Evolutionary conservation across 192 early-diverging fungal genomes (phyloP).

Genomic region (Powellomyces hirtus): DNA sequence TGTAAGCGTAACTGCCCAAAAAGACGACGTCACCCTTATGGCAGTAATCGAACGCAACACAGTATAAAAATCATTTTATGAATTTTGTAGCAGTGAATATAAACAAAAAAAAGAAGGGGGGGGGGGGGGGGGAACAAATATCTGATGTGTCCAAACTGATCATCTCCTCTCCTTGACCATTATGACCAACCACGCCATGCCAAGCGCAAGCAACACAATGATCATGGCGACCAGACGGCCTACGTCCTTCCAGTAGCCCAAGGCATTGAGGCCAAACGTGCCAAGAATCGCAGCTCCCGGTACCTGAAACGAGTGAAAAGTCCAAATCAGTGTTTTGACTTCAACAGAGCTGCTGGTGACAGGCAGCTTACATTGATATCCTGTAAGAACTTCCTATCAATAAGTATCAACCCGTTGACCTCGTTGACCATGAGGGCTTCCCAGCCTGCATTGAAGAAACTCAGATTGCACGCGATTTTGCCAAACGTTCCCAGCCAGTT

Average conservation of each 20-base stretch:
- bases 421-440: slow-evolving; percentile 92
- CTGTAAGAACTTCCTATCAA: slow-evolving; percentile 77
- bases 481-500: slow-evolving; percentile 66
- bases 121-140: no score
- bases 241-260: slow-evolving; percentile 81
- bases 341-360: background rate
- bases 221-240: slow-evolving; percentile 59
- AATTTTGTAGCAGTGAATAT: no score
- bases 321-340: background rate
- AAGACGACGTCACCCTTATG: no score
- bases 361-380: slow-evolving; percentile 67
- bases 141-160: no score
- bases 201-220: slow-evolving; percentile 59
- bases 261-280: slow-evolving; percentile 84
- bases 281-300: slow-evolving; percentile 81
- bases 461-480: slow-evolving; percentile 41
- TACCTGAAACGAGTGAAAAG: slow-evolving; percentile 41
- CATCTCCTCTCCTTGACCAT: slow-evolving; percentile 80
- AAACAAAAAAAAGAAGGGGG: no score
- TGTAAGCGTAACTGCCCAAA: no score
- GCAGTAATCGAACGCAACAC: no score
- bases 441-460: slow-evolving; percentile 88
- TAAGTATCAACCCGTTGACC: slow-evolving; percentile 71
- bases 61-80: no score
- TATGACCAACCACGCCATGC: slow-evolving; percentile 73